Base-by-base conservation (phyloP, 2,329 filamentous ascomycete genomes). In the Nannizziopsis arthrosporioides region DNA sequence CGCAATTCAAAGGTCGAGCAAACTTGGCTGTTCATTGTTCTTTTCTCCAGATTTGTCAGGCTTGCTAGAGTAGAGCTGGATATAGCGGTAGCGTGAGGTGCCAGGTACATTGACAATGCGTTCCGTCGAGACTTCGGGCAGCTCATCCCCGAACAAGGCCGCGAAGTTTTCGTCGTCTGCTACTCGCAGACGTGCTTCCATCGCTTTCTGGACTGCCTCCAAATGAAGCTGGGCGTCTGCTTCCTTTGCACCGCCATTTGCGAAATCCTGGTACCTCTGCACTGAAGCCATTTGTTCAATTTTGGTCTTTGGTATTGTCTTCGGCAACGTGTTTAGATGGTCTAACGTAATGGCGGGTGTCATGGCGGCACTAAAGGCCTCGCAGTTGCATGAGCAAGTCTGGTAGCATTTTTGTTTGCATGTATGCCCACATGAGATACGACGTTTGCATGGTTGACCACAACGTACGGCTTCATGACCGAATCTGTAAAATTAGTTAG, bases 401-500 rank as follows among this genome's bases (percentile, higher is more conserved):
- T 57, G 45, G 22, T 57, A 56, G 53, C 69, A 72, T 14, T 48
- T 41, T 18, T 54, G 48, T 7, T 39, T 55, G 54, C 68, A 72
- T 5, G 39, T 49, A 51, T 71, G 68, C 1, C 65, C 66, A 53
- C 69, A 72, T 2, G 55, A 49, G 39, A 70, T 61, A 6, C 17
- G 41, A 12, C 57, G 57, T 7, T 50, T 51, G 54, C 69, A 73
- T 4, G 43, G 45, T 34, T 60, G 42, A 7, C 57, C 50, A 52
- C 69, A 71, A 32, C 53, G 51, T n/a, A 72, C 56, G 14, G 48
- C 40, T 19, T 63, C 56, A 51, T 73, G 69, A 0, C 57, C 34
- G 39, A 70, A 68, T 12, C 64, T 66, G 47, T 55, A 14, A n/a
- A 35, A 27, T 27, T 27, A 11, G 30, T 32, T 27, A 36, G 42